These are phyloP conservation scores for Rosa lucieae DNA, from an alignment of 306 rosid genomes.

Conservation along the genomic window DNA sequence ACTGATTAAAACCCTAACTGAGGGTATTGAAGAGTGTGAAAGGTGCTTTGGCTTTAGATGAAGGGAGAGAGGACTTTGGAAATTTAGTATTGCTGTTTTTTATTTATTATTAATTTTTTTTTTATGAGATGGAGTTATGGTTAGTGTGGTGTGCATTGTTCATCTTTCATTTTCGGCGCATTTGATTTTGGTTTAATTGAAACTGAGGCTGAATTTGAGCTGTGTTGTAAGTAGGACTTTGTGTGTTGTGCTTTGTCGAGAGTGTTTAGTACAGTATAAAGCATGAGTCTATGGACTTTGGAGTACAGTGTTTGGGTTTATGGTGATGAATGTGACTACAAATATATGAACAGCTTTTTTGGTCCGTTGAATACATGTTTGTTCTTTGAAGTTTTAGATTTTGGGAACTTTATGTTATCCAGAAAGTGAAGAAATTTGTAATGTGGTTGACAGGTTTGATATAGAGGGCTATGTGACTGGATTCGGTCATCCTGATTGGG, in stretches of 20 bases:
- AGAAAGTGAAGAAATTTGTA: constrained; percentile 17
- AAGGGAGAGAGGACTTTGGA: not conserved
- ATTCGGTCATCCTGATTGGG: constrained; percentile 98
- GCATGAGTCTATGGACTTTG: no score
- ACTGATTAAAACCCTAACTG: not conserved
- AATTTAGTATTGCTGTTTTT: not conserved
- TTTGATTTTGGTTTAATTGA: not conserved
- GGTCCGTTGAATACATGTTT: not conserved
- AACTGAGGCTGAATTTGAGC: not conserved
- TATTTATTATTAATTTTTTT: no score
- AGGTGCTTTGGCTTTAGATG: not conserved
- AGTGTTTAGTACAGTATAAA: no score
- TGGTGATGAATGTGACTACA: no score
- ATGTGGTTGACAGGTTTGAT: constrained; percentile 60
- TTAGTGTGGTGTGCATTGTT: not conserved
- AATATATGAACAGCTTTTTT: not conserved
- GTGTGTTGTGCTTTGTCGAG: not conserved
- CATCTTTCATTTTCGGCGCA: no score
- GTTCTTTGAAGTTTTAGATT: not conserved
- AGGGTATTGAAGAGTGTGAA: not conserved
- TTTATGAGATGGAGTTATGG: not conserved
- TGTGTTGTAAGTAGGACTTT: not conserved
- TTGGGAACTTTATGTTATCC: not conserved
- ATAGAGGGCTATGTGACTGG: constrained; percentile 77
- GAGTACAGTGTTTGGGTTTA: no score